Evolutionary conservation across 768 basidiomycete genomes (phyloP), one percentile per base, ranked within the genome.

Genomic region (Lactarius sp.): DNA sequence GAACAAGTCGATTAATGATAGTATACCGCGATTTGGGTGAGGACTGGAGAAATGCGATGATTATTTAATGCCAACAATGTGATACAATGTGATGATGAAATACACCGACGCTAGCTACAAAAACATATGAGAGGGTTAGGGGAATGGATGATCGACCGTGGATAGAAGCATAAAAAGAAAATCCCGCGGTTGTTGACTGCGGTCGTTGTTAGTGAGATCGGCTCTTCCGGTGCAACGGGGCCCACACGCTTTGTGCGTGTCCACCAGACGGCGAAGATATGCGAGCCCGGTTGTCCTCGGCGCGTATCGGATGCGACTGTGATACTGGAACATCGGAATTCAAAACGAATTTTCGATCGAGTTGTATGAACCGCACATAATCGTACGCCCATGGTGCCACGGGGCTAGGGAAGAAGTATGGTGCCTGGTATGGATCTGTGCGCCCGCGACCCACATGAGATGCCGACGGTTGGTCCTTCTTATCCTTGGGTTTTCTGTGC

Each of bases 361-460:
- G 58, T 41, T 52, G 62, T 31, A 39, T 59, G 20, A 41, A 50
- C n/a, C 22, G 60, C 34, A 73, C 68, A 60, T 78, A 77, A 34
- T 68, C 73, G 12, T 65, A 66, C 1, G 77, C 77, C n/a, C 70
- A 73, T 0, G 73, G 76, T 0, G 77, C 74, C 2, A 70, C 68
- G 2, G 85, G 85, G 6, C 78, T 73, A 20, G 83, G 80, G 68
- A 83, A 81, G 72, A 83, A 85, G 69, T 84, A 86, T 2, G 85
- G 84, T 5, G 84, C 84, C 61, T 82, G 81, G 66, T 86, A 88
- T 3, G 86, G 85, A 54, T 83, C 77, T 2, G 85, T 86, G 8
- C 80, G 79, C 37, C 27, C 49, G 71, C 22, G 68, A 27, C 41
- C 52, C 53, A 55, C 49, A 8, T 20, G 37, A 41, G 54, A 56